Evolutionary conservation across 2,329 filamentous ascomycete genomes (phyloP).

Genomic region (Aspergillus thermomutatus): DNA sequence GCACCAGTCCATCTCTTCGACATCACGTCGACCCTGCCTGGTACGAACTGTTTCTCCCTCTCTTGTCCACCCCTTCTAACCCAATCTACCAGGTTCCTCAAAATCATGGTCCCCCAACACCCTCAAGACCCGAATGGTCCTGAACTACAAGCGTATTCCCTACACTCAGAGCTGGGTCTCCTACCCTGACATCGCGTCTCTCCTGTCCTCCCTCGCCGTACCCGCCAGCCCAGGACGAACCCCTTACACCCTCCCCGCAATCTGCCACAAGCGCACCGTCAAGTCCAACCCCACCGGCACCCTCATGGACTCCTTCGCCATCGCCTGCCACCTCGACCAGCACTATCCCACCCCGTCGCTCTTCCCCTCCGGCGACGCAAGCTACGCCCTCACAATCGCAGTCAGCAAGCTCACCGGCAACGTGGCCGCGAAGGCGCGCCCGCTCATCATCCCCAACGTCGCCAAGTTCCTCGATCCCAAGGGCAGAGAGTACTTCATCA

Average conservation of each 20-base stretch:
- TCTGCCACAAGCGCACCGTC: slow-evolving; percentile 25
- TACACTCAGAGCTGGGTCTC: slow-evolving; percentile 27
- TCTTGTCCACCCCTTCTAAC: neutral
- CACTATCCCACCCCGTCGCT: slow-evolving; percentile 26
- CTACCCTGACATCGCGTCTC: slow-evolving; percentile 27
- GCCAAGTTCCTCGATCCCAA: slow-evolving; percentile 24
- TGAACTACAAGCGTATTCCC: slow-evolving; percentile 26
- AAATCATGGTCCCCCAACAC: slow-evolving; percentile 32
- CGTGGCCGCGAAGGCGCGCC: neutral
- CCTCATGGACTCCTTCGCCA: slow-evolving; percentile 34
- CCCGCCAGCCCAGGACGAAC: slow-evolving; percentile 13
- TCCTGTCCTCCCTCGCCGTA: slow-evolving; percentile 23
- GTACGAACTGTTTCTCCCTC: slow-evolving; percentile 10
- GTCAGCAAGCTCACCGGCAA: slow-evolving; percentile 12
- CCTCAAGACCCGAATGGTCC: slow-evolving; percentile 19
- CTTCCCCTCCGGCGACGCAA: slow-evolving; percentile 33
- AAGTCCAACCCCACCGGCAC: slow-evolving; percentile 22
- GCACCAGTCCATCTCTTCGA: slow-evolving; percentile 35
- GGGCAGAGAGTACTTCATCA: slow-evolving; percentile 28
- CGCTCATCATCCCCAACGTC: slow-evolving; percentile 23
- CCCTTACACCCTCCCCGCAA: slow-evolving; percentile 34
- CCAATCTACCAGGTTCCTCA: slow-evolving; percentile 16
- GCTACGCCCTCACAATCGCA: slow-evolving; percentile 28
- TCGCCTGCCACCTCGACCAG: slow-evolving; percentile 30
- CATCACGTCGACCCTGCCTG: slow-evolving; percentile 25